Evolutionary conservation across 1,139 yeast genomes (phyloP), one percentile per base, ranked within the genome.

Genomic region (Saccharomyces pastorianus): DNA sequence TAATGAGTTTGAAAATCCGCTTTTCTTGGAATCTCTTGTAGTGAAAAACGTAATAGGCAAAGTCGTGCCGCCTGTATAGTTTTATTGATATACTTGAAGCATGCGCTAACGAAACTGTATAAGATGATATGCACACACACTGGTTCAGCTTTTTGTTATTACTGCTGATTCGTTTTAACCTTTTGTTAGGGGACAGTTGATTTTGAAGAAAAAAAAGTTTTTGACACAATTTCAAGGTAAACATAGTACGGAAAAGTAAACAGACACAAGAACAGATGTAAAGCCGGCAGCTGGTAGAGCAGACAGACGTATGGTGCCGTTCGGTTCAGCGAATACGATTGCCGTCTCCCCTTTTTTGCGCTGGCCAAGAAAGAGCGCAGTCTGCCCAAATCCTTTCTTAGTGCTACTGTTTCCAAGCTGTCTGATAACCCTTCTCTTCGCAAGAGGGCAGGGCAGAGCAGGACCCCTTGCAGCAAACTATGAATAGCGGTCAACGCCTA

Each of bases 11-110:
- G 53, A 60, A 4, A 63, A 65, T 51, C 69, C 69, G 13, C 56
- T 68, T 28, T 63, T 63, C 51, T 53, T 64, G 20, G 69, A 68
- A 52, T 58, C 56, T 3, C 47, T 66, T 46, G 61, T 68, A 2
- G 63, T 67, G 4, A 57, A 58, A 44, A 69, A 68, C 51, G 68
- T 66, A 2, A 38, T 69, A 20, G 58, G 52, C 14, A 64, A 61
- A 34, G 64, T 68, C 2, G 65, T 67, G 1, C 71, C 72, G 2
- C 62, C 68, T 4, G 60, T 61, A n/a, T 28, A 28, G 31, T 28
- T 28, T 28, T 28, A 28, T 28, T 28, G 31, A 28, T 28, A 28
- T 28, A 28, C 31, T 28, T 28, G 31, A 28, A 28, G 31, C 31
- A 28, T 28, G 31, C 6, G 31, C 31, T 28, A 6, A 6, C 31